These are phyloP conservation scores for Vinca major DNA, from an alignment of 305 asterid genomes.

Conservation along the genomic window DNA sequence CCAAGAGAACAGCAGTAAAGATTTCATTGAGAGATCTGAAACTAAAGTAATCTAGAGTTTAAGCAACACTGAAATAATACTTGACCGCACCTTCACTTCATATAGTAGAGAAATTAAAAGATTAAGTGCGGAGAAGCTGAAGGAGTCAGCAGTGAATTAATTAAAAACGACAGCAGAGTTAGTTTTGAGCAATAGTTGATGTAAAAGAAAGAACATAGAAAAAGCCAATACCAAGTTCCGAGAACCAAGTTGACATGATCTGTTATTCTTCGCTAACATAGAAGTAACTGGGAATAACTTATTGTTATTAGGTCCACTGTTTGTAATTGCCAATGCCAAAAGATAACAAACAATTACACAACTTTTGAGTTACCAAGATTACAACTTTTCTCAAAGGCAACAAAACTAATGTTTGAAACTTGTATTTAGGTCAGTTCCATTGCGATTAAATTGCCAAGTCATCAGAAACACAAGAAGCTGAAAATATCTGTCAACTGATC, in stretches of 20 bases:
- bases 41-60: not conserved
- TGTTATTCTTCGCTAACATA: not conserved
- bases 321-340: not conserved
- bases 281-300: not conserved
- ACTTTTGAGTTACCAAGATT: not conserved
- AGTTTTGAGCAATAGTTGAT: not conserved
- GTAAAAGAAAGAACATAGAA: not conserved
- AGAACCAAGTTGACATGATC: not conserved
- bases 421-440: not conserved
- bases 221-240: not conserved
- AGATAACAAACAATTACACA: not conserved
- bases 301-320: not conserved
- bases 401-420: not conserved
- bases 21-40: not conserved
- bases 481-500: not conserved
- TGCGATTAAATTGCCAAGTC: not conserved
- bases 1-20: not conserved
- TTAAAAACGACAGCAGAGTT: not conserved
- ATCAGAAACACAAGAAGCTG: not conserved
- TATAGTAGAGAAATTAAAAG: not conserved
- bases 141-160: not conserved
- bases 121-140: not conserved
- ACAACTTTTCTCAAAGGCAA: slow-evolving; percentile 1
- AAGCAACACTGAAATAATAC: not conserved
- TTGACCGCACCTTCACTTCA: not conserved